These are phyloP conservation scores for Lasiodiplodia sp. DNA, from an alignment of 2,329 filamentous ascomycete genomes.

Conservation along the genomic window DNA sequence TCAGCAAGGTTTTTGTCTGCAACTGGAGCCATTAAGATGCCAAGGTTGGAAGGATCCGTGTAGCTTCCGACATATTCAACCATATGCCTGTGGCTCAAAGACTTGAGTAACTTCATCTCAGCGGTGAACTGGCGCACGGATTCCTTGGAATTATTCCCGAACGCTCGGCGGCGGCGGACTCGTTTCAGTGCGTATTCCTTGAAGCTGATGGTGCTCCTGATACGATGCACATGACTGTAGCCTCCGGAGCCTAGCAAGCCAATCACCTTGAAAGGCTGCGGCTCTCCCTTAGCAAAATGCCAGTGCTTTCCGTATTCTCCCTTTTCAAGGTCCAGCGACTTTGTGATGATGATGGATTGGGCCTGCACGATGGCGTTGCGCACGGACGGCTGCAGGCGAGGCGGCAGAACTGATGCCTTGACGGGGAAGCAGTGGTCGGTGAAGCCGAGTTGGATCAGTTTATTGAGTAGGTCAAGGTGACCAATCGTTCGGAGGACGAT, in stretches of 20 bases:
- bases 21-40: slow-evolving; percentile 45
- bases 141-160: slow-evolving; percentile 31
- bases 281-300: slow-evolving; percentile 35
- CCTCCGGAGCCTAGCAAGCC: slow-evolving; percentile 37
- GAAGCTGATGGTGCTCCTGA: slow-evolving; percentile 37
- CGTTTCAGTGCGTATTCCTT: slow-evolving; percentile 42
- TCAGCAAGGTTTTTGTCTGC: slow-evolving; percentile 46
- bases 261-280: slow-evolving; percentile 35
- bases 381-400: slow-evolving; percentile 31
- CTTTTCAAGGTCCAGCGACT: slow-evolving; percentile 33
- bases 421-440: slow-evolving; percentile 42
- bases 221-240: slow-evolving; percentile 38
- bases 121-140: slow-evolving; percentile 36
- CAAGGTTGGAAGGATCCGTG: slow-evolving; percentile 41
- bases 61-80: slow-evolving; percentile 43
- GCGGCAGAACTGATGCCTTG: slow-evolving; percentile 34
- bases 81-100: slow-evolving; percentile 40
- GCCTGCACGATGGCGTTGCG: slow-evolving; percentile 34
- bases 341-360: slow-evolving; percentile 31
- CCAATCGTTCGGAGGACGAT: slow-evolving; percentile 40
- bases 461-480: slow-evolving; percentile 34
- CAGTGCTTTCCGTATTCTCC: slow-evolving; percentile 35
- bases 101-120: slow-evolving; percentile 41
- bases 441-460: slow-evolving; percentile 37
- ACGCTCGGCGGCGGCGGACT: slow-evolving; percentile 34